phyloP scores from a whole-genome alignment of 2,329 filamentous ascomycete genomes.

The Neurospora sp. region DNA sequence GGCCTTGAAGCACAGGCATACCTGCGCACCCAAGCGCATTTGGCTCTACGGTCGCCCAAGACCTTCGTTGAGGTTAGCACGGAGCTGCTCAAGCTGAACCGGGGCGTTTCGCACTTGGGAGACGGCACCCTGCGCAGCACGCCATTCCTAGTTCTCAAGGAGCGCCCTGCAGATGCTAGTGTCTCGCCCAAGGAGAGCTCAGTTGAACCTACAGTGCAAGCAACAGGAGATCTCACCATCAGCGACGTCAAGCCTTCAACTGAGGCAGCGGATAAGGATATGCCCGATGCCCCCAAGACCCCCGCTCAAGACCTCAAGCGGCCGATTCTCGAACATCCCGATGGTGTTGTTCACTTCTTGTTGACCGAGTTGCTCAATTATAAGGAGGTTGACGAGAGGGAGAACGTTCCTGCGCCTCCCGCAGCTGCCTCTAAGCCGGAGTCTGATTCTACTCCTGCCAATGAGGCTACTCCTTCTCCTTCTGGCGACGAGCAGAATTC shows the following conservation, averaged over 20 bases:
- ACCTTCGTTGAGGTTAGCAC: constrained; percentile 83
- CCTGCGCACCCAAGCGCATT: constrained; percentile 65
- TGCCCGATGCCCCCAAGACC: constrained; percentile 55
- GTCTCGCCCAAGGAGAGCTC: constrained; percentile 25
- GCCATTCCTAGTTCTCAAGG: constrained; percentile 31
- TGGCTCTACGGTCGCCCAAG: constrained; percentile 72
- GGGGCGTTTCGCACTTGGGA: constrained; percentile 19
- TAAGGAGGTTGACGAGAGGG: constrained; percentile 83
- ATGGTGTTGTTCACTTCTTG: constrained; percentile 91
- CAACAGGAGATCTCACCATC: constrained; percentile 36
- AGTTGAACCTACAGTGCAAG: constrained; percentile 35
- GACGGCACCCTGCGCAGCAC: not conserved
- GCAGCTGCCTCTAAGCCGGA: constrained; percentile 29
- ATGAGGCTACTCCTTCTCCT: constrained; percentile 18
- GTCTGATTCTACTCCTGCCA: constrained; percentile 23
- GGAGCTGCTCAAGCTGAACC: constrained; percentile 66
- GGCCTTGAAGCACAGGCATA: constrained; percentile 36
- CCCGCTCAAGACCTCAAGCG: constrained; percentile 58
- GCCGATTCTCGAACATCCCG: constrained; percentile 81
- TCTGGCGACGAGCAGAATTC: constrained; percentile 10
- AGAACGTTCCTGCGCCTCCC: constrained; percentile 27
- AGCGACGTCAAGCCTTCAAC: constrained; percentile 51
- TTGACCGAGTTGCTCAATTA: constrained; percentile 88
- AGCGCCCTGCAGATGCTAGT: constrained; percentile 19
- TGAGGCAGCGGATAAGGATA: constrained; percentile 48